Evolutionary conservation across 1,284 basidiomycete species (phyloP).

Genomic region (Mycena sp.): DNA sequence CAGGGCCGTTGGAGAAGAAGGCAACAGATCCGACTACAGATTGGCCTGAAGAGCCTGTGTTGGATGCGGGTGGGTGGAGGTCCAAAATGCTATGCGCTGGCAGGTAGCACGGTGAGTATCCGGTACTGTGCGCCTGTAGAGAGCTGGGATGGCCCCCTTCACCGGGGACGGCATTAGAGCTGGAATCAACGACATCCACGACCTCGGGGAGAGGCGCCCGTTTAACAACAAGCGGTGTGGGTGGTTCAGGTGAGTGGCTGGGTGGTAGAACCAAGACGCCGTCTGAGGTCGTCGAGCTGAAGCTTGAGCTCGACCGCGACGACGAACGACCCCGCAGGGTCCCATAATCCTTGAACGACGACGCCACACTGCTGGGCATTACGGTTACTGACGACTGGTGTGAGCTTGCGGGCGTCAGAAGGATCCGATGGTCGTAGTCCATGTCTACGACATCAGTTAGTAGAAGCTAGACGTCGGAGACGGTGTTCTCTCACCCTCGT

Average conservation of each 20-base stretch:
- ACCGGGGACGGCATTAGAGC: too few species aligned
- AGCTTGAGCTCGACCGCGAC: conserved; percentile 21
- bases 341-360: conserved; percentile 1
- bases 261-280: conserved; percentile 10
- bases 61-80: too few species aligned
- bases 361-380: conserved; percentile 16
- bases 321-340: conserved; percentile 14
- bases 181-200: too few species aligned
- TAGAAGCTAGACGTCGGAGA: background rate
- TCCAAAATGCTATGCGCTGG: too few species aligned
- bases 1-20: too few species aligned
- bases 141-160: too few species aligned
- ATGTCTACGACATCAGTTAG: background rate
- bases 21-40: too few species aligned
- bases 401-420: conserved; percentile 17
- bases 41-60: too few species aligned
- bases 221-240: background rate
- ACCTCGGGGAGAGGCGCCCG: background rate
- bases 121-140: too few species aligned
- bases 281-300: conserved; percentile 2
- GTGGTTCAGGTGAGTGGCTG: conserved; percentile 2
- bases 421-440: background rate
- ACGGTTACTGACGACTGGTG: conserved; percentile 16
- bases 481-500: conserved; percentile 2
- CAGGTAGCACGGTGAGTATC: too few species aligned